phyloP scores from a whole-genome alignment of 2,329 filamentous ascomycete genomes.

The Colletotrichum falcatum region DNA sequence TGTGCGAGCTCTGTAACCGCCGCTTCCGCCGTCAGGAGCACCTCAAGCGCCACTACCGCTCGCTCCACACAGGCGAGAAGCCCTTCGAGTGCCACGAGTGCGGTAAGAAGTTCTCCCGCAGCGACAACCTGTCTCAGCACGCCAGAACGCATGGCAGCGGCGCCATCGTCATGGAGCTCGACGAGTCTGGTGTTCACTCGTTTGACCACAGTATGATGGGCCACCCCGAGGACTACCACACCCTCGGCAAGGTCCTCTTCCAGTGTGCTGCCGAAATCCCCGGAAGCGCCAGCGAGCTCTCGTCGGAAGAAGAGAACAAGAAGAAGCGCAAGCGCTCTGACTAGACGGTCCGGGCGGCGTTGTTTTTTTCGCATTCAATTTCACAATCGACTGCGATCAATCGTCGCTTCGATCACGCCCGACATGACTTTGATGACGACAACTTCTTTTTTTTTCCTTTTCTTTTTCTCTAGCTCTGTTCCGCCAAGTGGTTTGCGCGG shows the following conservation, averaged over 20 bases:
- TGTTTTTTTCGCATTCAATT: constrained; percentile 37
- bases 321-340: constrained; percentile 86
- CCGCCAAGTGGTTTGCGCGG: constrained; percentile 44
- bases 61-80: constrained; percentile 98
- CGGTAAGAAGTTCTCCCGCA: constrained; percentile 98
- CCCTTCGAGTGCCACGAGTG: constrained; percentile 98
- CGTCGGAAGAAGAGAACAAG: constrained; percentile 65
- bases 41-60: constrained; percentile 97
- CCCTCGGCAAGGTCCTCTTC: constrained; percentile 83
- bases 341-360: constrained; percentile 51
- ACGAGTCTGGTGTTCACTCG: constrained; percentile 69
- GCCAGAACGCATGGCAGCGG: constrained; percentile 92
- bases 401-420: constrained; percentile 46
- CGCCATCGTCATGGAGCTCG: constrained; percentile 90
- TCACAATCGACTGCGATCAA: constrained; percentile 33
- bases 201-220: constrained; percentile 58
- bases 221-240: constrained; percentile 69
- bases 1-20: constrained; percentile 95
- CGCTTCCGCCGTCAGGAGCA: constrained; percentile 99
- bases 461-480: constrained; percentile 39
- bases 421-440: constrained; percentile 47
- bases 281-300: constrained; percentile 70
- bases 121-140: constrained; percentile 97
- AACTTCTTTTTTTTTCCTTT: constrained; percentile 35
- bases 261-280: constrained; percentile 81